A percentile compares a stretch with the other conserved stretches of the same genome.
phyloP scores from a whole-genome alignment of 2,329 filamentous ascomycete genomes.

The Herpotrichia juniperi region DNA sequence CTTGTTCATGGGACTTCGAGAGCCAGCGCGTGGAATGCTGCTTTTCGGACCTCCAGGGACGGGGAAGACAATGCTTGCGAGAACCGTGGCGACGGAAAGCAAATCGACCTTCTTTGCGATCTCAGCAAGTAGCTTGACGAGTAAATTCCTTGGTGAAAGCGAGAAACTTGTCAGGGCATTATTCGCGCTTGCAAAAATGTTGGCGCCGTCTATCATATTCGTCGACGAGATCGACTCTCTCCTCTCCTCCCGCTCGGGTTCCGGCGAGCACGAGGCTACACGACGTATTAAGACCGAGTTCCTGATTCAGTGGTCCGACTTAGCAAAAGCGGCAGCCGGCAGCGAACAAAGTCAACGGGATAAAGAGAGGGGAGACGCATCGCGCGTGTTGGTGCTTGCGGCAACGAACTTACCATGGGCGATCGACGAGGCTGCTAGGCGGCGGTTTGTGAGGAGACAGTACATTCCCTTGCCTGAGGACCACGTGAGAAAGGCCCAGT shows the following conservation, averaged over 20 bases:
- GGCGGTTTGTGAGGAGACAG: slow-evolving; percentile 89
- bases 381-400: slow-evolving; percentile 87
- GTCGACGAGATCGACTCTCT: slow-evolving; percentile 98
- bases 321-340: slow-evolving; percentile 89
- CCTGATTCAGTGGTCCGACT: slow-evolving; percentile 93
- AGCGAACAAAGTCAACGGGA: slow-evolving; percentile 72
- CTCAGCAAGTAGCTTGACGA: slow-evolving; percentile 90
- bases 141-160: slow-evolving; percentile 94
- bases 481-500: slow-evolving; percentile 77
- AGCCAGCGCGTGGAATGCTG: slow-evolving; percentile 93
- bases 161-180: slow-evolving; percentile 95
- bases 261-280: slow-evolving; percentile 90
- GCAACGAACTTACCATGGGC: slow-evolving; percentile 98
- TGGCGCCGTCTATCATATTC: slow-evolving; percentile 96
- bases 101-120: slow-evolving; percentile 97
- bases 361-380: slow-evolving; percentile 78
- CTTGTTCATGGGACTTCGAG: slow-evolving; percentile 91
- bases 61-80: slow-evolving; percentile 96
- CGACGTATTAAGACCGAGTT: slow-evolving; percentile 97
- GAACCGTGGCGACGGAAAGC: slow-evolving; percentile 93
- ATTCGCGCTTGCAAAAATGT: slow-evolving; percentile 84
- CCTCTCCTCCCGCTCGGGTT: slow-evolving; percentile 80
- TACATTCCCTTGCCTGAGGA: slow-evolving; percentile 94
- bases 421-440: slow-evolving; percentile 91
- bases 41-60: slow-evolving; percentile 97